phyloP scores from a whole-genome alignment of 805 yeast genomes.

The Pichia manshurica region DNA sequence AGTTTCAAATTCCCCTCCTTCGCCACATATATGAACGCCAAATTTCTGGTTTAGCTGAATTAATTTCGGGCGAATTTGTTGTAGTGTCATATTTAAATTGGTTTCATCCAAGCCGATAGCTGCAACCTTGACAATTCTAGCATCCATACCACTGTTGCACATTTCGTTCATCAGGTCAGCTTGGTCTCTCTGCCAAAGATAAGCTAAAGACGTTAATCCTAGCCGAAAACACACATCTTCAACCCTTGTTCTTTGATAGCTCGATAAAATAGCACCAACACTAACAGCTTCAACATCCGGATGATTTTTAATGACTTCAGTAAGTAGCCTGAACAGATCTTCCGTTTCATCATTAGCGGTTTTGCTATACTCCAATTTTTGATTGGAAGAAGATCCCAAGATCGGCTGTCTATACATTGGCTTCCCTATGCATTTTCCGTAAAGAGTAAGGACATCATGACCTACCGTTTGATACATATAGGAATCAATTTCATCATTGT shows the following conservation, averaged over 20 bases:
- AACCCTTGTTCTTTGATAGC: slow-evolving; percentile 91
- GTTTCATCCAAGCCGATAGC: slow-evolving; percentile 70
- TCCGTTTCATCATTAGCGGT: slow-evolving; percentile 83
- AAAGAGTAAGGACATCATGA: slow-evolving; percentile 62
- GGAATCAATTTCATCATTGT: slow-evolving; percentile 74
- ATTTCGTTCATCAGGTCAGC: slow-evolving; percentile 74
- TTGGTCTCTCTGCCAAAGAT: slow-evolving; percentile 89
- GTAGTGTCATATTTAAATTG: slow-evolving; percentile 66
- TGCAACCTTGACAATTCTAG: slow-evolving; percentile 86
- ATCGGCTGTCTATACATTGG: slow-evolving; percentile 75
- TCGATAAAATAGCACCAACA: slow-evolving; percentile 92
- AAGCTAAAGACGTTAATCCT: slow-evolving; percentile 64
- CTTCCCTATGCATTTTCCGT: slow-evolving; percentile 64
- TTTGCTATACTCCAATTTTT: slow-evolving; percentile 59
- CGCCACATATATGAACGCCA: slow-evolving; percentile 94
- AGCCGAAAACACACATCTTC: slow-evolving; percentile 81
- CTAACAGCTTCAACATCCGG: slow-evolving; percentile 83
- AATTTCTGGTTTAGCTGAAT: slow-evolving; percentile 51
- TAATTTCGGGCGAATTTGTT: slow-evolving; percentile 55
- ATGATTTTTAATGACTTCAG: slow-evolving; percentile 41
- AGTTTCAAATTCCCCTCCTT: slow-evolving; percentile 98
- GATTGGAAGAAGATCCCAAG: slow-evolving; percentile 56
- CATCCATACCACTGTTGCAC: slow-evolving; percentile 63
- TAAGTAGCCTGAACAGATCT: slow-evolving; percentile 57
- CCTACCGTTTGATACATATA: slow-evolving; percentile 99